These are phyloP conservation scores for Catenaria anguillulae DNA, from an alignment of 371 early-diverging fungal species.

Conservation along the genomic window DNA sequence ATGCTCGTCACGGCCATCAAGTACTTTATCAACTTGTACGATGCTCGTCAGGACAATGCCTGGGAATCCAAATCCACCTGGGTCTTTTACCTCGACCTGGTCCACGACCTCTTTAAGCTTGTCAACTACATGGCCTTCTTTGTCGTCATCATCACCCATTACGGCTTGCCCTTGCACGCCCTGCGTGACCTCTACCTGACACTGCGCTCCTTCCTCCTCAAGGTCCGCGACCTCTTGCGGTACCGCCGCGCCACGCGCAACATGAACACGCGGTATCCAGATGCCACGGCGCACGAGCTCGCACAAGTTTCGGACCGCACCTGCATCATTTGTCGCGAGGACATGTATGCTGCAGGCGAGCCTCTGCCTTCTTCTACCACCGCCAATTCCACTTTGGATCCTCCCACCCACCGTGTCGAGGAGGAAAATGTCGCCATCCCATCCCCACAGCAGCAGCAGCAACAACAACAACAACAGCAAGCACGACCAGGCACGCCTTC, in stretches of 20 bases:
- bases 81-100: constrained; percentile 71
- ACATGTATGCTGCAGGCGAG: constrained; percentile 42
- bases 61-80: constrained; percentile 91
- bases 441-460: too few species aligned
- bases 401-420: too few species aligned
- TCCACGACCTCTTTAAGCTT: constrained; percentile 75
- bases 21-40: constrained; percentile 70
- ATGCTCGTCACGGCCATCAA: constrained; percentile 57
- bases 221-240: constrained; percentile 69
- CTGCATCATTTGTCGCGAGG: constrained; percentile 94
- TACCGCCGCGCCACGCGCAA: constrained; percentile 85
- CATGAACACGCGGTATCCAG: constrained; percentile 87
- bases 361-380: background rate
- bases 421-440: too few species aligned
- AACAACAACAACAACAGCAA: background rate
- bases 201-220: constrained; percentile 68
- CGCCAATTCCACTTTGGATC: background rate
- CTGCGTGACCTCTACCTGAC: constrained; percentile 91
- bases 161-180: constrained; percentile 82
- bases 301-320: constrained; percentile 59
- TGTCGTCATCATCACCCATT: constrained; percentile 55
- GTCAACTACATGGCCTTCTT: constrained; percentile 75
- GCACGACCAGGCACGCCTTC: background rate
- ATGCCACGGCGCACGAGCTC: constrained; percentile 70
- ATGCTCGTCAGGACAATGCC: constrained; percentile 57